Evolutionary conservation across 2,329 filamentous ascomycete genomes (phyloP).

Genomic region (Penicillium freii): DNA sequence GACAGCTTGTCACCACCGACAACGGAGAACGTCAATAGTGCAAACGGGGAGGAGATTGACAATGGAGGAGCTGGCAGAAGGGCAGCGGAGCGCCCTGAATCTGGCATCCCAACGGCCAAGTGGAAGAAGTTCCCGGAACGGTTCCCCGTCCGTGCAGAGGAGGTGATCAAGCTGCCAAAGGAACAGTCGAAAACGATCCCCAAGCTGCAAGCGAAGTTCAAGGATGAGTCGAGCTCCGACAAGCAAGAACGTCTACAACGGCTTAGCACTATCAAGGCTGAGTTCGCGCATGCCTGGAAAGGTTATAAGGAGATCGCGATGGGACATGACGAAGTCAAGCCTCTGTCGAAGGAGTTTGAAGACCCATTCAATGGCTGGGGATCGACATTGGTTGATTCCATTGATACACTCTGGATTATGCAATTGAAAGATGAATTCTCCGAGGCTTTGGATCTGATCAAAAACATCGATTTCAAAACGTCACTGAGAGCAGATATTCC

Average conservation of each 20-base stretch:
- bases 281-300: conserved; percentile 75
- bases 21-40: background rate
- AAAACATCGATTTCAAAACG: conserved; percentile 78
- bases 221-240: conserved; percentile 58
- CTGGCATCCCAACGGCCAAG: conserved; percentile 49
- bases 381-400: conserved; percentile 76
- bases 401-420: conserved; percentile 88
- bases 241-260: conserved; percentile 64
- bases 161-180: conserved; percentile 72
- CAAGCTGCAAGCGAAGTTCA: conserved; percentile 71
- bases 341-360: conserved; percentile 63
- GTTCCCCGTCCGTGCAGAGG: conserved; percentile 70
- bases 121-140: conserved; percentile 74
- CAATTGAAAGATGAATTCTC: conserved; percentile 75
- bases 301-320: conserved; percentile 79
- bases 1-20: background rate
- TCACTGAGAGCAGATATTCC: conserved; percentile 68
- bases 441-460: conserved; percentile 68
- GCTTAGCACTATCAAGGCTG: conserved; percentile 65
- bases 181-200: conserved; percentile 69
- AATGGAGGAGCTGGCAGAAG: conserved; percentile 36
- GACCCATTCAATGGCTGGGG: conserved; percentile 93
- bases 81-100: conserved; percentile 29
- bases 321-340: conserved; percentile 81
- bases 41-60: conserved; percentile 24